Evolutionary conservation across 257 asterid species (phyloP).

Genomic region (Salvia splendens): DNA sequence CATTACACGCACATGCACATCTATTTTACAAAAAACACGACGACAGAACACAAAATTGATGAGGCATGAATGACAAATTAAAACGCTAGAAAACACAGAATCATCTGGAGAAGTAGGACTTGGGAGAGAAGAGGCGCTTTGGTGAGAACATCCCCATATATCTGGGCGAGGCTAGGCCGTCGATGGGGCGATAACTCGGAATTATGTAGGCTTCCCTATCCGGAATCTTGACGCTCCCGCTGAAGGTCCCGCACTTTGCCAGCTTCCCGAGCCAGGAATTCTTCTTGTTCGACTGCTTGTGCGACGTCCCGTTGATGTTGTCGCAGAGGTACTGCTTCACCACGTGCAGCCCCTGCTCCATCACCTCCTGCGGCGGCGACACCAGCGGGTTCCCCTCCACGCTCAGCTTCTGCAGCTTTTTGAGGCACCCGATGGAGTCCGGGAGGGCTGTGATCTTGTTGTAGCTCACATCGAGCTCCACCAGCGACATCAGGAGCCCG

Average conservation of each 20-base stretch:
- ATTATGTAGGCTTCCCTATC: not conserved
- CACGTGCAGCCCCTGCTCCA: constrained; percentile 61
- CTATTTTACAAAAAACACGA: not conserved
- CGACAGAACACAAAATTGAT: not conserved
- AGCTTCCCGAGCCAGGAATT: constrained; percentile 77
- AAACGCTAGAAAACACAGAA: too few relatives aligned
- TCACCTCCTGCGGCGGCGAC: constrained; percentile 64
- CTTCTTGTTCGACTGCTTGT: constrained; percentile 41
- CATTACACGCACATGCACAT: not conserved
- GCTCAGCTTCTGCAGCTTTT: constrained; percentile 64
- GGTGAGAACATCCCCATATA: constrained; percentile 80
- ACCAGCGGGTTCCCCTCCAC: constrained; percentile 82
- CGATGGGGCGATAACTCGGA: constrained; percentile 45
- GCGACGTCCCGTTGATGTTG: constrained; percentile 56
- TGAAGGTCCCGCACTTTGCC: constrained; percentile 68
- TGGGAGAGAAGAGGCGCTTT: constrained; percentile 59
- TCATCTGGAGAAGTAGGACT: constrained; percentile 52
- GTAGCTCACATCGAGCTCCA: constrained; percentile 81
- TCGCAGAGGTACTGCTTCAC: constrained; percentile 66
- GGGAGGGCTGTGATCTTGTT: constrained; percentile 68
- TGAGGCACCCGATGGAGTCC: constrained; percentile 78
- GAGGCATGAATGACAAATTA: too few relatives aligned
- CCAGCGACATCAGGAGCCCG: constrained; percentile 75
- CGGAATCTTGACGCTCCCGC: not conserved
- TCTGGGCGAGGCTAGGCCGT: constrained; percentile 61